Base-by-base conservation (phyloP, 2,329 filamentous ascomycete genomes). In the Gyromitra esculenta region DNA sequence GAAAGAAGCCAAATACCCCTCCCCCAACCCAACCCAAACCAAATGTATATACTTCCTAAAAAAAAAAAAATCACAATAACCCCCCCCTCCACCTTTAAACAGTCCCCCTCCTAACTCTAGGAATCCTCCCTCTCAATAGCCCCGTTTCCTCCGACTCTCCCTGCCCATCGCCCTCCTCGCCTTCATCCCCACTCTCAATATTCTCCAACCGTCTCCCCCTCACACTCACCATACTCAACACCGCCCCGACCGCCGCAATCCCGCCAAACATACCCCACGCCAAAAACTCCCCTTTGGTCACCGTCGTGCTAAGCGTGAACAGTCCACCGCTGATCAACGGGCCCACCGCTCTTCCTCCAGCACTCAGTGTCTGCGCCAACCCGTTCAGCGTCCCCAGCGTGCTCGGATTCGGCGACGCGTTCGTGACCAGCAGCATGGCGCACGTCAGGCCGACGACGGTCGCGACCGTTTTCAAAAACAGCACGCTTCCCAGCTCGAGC, bases 311-410 rank as follows among this genome's bases (percentile, higher is more conserved):
- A 0, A 95, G 85, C 0, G 93, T 93, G 83, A 97, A 99, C 0
- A 99, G 86, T 0, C 90, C 90, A 0, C 96, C 96, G 0, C 94
- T 96, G 0, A 97, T 85, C 79, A 98, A 94, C 0, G 96, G 96
- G 0, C 96, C 96, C 0, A 93, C 88, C 56, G 94, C 94, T 76
- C 96, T 90, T 7, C 96, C 96, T 0, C 92, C 93, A 0, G 96
- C 96, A 0, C 93, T 97, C 0, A 99, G 89, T 0, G 94, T 97
- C 83, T 99, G 96, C 0, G 96, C 96, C 41, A 98, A 88, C 8
- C 96, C 96, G 81, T 99, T 97, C 35, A 99, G 87, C 0, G 93
- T 94, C 1, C 96, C 96, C 0, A 99, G 88, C 0, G 92, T 94
- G 4, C 25, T 8, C 91, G 90, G 83, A 95, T 56, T 89, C 93